phyloP scores from a whole-genome alignment of 371 early-diverging fungal genomes.

The Ordospora pajunii region DNA sequence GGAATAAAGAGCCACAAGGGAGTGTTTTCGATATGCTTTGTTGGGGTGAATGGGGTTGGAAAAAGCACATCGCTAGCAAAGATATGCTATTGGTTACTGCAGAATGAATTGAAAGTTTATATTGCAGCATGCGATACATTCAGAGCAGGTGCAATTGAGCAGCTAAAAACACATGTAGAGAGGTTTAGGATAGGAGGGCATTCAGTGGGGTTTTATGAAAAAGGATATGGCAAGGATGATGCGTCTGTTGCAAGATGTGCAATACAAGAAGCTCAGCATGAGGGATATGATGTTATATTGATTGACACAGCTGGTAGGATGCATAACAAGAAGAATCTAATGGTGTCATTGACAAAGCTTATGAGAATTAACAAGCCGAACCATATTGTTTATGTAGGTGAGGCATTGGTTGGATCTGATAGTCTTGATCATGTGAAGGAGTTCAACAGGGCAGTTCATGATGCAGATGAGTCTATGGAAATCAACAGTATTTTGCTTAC shows the following conservation, averaged over 20 bases:
- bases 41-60: constrained; percentile 98
- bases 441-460: constrained; percentile 80
- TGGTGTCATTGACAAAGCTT: constrained; percentile 83
- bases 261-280: constrained; percentile 67
- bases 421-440: constrained; percentile 88
- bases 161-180: constrained; percentile 78
- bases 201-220: constrained; percentile 80
- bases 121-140: constrained; percentile 99
- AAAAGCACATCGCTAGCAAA: constrained; percentile 91
- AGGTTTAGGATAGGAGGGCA: constrained; percentile 73
- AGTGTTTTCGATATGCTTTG: constrained; percentile 80
- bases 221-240: constrained; percentile 95
- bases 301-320: constrained; percentile 98
- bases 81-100: constrained; percentile 87
- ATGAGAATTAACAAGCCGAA: constrained; percentile 83
- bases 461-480: constrained; percentile 69
- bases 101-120: constrained; percentile 76
- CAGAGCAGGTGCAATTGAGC: constrained; percentile 95
- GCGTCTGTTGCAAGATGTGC: constrained; percentile 93
- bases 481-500: constrained; percentile 92
- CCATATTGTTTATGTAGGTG: constrained; percentile 95
- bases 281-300: constrained; percentile 84
- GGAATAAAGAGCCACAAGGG: constrained; percentile 72
- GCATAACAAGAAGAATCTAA: constrained; percentile 93
- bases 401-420: constrained; percentile 94